Conservation (phyloP, 2,329 filamentous ascomycete genomes). For the Fusarium sp. region DNA sequence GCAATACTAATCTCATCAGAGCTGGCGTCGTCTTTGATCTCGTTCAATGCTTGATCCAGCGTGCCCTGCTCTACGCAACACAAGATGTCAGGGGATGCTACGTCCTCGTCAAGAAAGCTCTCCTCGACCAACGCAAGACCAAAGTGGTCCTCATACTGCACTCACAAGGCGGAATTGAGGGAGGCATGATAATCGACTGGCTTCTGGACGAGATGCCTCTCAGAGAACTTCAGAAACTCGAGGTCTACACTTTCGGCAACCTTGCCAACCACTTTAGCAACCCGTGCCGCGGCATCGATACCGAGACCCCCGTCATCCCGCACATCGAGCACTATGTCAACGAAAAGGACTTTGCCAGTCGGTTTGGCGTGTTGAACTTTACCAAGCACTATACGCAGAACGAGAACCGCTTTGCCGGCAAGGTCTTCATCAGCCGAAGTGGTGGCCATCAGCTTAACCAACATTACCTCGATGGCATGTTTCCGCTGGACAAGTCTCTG, state of each 20-base stretch:
- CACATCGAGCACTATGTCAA: conserved; percentile 31
- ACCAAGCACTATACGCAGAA: conserved; percentile 7
- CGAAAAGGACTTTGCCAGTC: conserved; percentile 18
- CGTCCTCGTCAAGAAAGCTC: conserved; percentile 26
- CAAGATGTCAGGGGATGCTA: conserved; percentile 28
- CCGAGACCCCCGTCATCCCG: not conserved
- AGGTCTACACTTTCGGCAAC: conserved; percentile 31
- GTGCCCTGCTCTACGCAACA: conserved; percentile 26
- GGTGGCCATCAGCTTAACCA: conserved; percentile 33
- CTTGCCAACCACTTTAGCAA: conserved; percentile 33
- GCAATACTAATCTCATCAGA: not conserved
- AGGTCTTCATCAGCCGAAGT: conserved; percentile 21
- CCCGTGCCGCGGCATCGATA: conserved; percentile 10
- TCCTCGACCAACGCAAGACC: conserved; percentile 11
- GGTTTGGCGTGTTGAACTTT: conserved; percentile 23
- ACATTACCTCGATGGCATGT: conserved; percentile 29
- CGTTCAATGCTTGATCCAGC: conserved; percentile 24
- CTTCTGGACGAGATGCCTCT: conserved; percentile 27
- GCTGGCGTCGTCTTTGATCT: conserved; percentile 28
- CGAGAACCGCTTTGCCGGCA: conserved; percentile 29
- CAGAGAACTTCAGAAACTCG: conserved; percentile 23
- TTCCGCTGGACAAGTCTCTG: conserved; percentile 6
- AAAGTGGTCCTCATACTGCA: conserved; percentile 27
- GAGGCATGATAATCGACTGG: conserved; percentile 32
- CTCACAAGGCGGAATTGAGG: conserved; percentile 26